phyloP scores from a whole-genome alignment of 1,284 basidiomycete species.

The Pseudozyma tsukubaensis region DNA sequence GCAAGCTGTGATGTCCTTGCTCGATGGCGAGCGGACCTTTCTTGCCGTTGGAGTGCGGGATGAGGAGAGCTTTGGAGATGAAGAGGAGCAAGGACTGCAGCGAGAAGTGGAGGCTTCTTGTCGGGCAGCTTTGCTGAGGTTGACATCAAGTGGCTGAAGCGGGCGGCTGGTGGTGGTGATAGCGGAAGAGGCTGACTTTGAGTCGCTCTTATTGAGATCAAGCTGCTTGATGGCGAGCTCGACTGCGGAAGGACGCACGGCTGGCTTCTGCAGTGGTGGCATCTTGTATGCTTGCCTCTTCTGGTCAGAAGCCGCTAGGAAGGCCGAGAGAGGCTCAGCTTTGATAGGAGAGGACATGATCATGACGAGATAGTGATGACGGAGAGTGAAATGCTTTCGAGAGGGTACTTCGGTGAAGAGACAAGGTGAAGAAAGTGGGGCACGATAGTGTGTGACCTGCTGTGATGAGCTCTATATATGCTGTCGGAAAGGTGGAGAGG shows the following conservation, averaged over 20 bases:
- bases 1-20: slow-evolving; percentile 3
- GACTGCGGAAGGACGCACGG: neutral
- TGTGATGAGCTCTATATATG: neutral
- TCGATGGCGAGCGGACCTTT: slow-evolving; percentile 28
- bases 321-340: slow-evolving; percentile 3
- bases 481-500: neutral
- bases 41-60: neutral
- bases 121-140: slow-evolving; percentile 19
- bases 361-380: slow-evolving; percentile 6
- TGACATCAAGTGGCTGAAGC: slow-evolving; percentile 25
- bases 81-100: neutral
- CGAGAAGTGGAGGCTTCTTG: slow-evolving; percentile 5
- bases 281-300: no score
- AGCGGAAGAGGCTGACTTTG: neutral
- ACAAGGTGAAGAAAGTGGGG: neutral
- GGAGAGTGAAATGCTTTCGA: neutral
- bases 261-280: neutral
- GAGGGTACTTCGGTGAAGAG: neutral
- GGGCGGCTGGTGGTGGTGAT: slow-evolving; percentile 5
- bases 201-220: neutral
- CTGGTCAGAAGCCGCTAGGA: slow-evolving; percentile 1
- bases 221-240: slow-evolving; percentile 19
- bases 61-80: slow-evolving; percentile 12
- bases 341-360: slow-evolving; percentile 18
- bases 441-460: neutral